These are phyloP conservation scores for Leptographium radiaticola DNA, from an alignment of 2,329 filamentous ascomycete genomes.

Conservation along the genomic window DNA sequence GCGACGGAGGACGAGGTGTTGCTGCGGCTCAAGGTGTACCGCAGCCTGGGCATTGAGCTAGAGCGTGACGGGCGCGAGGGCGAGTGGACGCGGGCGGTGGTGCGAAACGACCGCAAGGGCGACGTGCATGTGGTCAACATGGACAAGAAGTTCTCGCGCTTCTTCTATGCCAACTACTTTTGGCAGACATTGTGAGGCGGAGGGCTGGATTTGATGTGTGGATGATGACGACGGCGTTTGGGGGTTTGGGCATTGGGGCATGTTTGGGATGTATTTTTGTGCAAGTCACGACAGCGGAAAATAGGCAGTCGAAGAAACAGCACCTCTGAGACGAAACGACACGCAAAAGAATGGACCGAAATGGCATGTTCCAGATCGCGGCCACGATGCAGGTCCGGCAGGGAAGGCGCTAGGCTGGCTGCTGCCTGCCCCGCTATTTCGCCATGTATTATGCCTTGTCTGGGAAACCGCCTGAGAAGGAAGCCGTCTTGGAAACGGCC, in stretches of 20 bases:
- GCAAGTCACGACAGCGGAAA: not conserved
- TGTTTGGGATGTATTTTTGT: no score
- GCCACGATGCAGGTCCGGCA: no score
- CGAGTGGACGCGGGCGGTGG: constrained; percentile 73
- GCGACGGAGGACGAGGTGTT: constrained; percentile 50
- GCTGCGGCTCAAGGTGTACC: constrained; percentile 79
- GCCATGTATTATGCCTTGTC: no score
- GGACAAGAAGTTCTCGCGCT: constrained; percentile 79
- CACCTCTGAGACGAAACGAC: not conserved
- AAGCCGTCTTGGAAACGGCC: no score
- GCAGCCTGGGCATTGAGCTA: constrained; percentile 80
- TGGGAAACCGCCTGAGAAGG: no score
- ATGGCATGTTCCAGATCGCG: no score
- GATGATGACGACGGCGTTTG: not conserved
- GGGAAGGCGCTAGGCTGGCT: no score
- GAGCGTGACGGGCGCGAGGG: constrained; percentile 51
- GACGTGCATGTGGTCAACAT: constrained; percentile 93
- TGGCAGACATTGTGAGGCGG: constrained; percentile 58
- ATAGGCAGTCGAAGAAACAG: not conserved
- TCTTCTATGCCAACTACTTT: constrained; percentile 92
- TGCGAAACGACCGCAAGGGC: constrained; percentile 73
- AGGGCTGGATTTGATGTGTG: not conserved
- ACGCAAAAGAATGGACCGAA: no score
- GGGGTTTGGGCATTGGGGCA: not conserved
- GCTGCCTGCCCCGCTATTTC: no score